Base-by-base conservation (phyloP, 306 rosid genomes). In the Vigna hirtella region DNA sequence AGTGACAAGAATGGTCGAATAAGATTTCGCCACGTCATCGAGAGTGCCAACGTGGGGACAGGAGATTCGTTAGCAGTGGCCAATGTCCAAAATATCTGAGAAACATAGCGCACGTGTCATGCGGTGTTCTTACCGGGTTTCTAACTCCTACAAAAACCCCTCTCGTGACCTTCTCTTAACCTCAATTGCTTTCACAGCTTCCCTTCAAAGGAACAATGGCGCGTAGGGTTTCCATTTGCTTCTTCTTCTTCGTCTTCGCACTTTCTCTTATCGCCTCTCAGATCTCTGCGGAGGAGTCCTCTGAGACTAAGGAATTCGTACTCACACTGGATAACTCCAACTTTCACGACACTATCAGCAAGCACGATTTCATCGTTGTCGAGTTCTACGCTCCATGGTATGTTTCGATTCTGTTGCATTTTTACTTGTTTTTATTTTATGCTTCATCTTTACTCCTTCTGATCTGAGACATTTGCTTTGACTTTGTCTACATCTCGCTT, bases 311-410 rank as follows among this genome's bases (percentile, higher is more conserved):
- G 89, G 98, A 96, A 72, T 87, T 81, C 78, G 99, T 96, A 1
- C 89, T 96, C 80, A 87, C 97, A 30, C 75, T 96, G 85, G 98
- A 90, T 79, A 85, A 86, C 79, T 81, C 98, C 34, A 96, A 93
- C 85, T 96, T 96, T 86, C 74, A 86, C 1, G 99, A 91, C 14
- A 87, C 87, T 8, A 26, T 96, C 61, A 73, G 61, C 89, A 96
- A 89, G 89, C 93, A 90, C 81, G 75, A 93, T 63, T 91, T 96
- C 89, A 72, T 96, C 79, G 99, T 93, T 66, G 94, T 93, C 16
- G 99, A 96, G 86, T 96, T 96, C 83, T 93, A 91, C 83, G 97
- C 96, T 7, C 99, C 99, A 0, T 91, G 97, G 99, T 95, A 85
- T 30, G 43, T 0, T 57, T 79, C 64, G 28, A 43, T 70, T 73